A percentile compares a stretch with the other conserved stretches of the same genome.
These are phyloP conservation scores for Piloderma croceum DNA, from an alignment of 768 basidiomycete species.

Conservation along the genomic window DNA sequence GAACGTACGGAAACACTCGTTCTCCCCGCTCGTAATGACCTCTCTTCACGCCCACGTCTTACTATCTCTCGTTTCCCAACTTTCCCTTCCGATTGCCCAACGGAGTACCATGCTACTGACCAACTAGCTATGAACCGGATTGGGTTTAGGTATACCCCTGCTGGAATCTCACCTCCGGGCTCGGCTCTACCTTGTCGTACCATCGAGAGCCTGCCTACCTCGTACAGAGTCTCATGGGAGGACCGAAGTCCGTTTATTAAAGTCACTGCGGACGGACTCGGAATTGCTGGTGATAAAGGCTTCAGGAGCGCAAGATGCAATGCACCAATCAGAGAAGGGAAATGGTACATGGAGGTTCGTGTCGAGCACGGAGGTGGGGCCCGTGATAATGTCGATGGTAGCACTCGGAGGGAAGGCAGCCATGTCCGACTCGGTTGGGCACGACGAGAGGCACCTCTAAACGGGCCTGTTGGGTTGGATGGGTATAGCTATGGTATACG, in stretches of 20 bases:
- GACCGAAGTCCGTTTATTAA: conserved; percentile 79
- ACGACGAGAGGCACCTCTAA: conserved; percentile 86
- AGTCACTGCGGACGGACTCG: conserved; percentile 72
- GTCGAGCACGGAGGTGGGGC: conserved; percentile 71
- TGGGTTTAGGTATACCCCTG: conserved; percentile 76
- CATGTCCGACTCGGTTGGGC: conserved; percentile 92
- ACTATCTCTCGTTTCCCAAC: conserved; percentile 69
- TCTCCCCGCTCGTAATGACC: conserved; percentile 61
- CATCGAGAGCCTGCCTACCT: conserved; percentile 71
- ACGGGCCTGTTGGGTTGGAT: conserved; percentile 89
- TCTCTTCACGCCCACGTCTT: conserved; percentile 64
- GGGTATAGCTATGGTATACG: conserved; percentile 90
- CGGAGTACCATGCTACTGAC: conserved; percentile 63
- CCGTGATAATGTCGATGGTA: conserved; percentile 46
- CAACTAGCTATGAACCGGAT: conserved; percentile 68
- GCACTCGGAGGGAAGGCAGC: conserved; percentile 54
- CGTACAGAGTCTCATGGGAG: conserved; percentile 81
- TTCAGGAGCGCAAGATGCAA: conserved; percentile 89
- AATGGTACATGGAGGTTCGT: conserved; percentile 92
- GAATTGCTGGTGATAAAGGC: conserved; percentile 77
- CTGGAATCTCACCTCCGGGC: conserved; percentile 61
- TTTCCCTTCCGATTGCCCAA: conserved; percentile 54
- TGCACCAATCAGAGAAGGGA: conserved; percentile 81
- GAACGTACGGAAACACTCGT: conserved; percentile 38
- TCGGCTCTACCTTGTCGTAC: conserved; percentile 62